Evolutionary conservation across 1,139 yeast species (phyloP), one percentile per base, ranked within the genome.

Genomic region (Hyphopichia wangnamkhiaoensis): DNA sequence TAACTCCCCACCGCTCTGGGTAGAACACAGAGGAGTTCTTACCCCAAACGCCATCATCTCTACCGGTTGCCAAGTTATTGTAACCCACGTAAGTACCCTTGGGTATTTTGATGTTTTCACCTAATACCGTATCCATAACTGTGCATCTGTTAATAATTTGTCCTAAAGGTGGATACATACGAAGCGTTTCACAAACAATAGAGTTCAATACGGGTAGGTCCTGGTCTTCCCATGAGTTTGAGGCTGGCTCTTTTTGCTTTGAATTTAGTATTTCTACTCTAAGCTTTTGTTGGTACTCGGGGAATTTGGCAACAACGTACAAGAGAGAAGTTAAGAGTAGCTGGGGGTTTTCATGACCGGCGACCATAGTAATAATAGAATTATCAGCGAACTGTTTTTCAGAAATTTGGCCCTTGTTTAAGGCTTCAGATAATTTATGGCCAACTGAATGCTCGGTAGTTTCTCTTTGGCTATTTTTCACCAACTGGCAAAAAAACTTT

Each of bases 301-400:
- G 56, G 36, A 58, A 39, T 43, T 77, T 79, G 1, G 77, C 76
- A 26, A 80, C 49, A 8, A 76, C 52, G 45, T 71, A 79, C 7
- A 80, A 49, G 3, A 76, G 49, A 0, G 83, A 76, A 1, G 76
- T 68, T 47, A 80, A 52, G 13, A 79, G 56, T 16, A 80, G 51
- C 43, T 77, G 79, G 0, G 86, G 86, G 43, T 80, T 80, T 47
- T 80, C 86, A 54, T 80, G 85, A 0, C 85, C 85, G 0, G 86
- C 76, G 34, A 80, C 76, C 59, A 80, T 61, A 2, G 79, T 59
- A 20, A 80, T 80, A 14, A 79, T 74, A n/a, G 79, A 68, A 54
- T 80, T 80, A 50, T 80, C 85, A 2, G 67, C 56, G 43, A 78
- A 68, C 47, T 80, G 84, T 36, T 70, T 64, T 35, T 66, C 61